Evolutionary conservation across 108 stramenopile species (phyloP).

Genomic region (Cylindrotheca fusiformis): DNA sequence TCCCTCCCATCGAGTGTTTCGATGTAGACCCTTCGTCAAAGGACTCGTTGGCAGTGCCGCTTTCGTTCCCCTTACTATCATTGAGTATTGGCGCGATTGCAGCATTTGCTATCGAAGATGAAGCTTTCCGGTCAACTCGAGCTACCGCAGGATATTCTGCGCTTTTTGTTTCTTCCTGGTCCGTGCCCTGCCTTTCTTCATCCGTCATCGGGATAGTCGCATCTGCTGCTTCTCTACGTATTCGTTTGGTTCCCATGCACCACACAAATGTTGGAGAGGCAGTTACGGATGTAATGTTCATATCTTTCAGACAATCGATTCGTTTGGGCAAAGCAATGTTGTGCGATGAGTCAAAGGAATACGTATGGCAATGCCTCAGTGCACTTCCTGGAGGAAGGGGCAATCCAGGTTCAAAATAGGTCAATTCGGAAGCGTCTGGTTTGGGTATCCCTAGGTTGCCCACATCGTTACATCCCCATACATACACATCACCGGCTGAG

Average conservation of each 20-base stretch:
- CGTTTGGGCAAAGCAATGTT: conserved; percentile 64
- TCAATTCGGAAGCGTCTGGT: conserved; percentile 5
- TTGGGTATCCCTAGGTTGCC: conserved; percentile 62
- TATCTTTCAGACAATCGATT: conserved; percentile 43
- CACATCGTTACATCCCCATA: conserved; percentile 83
- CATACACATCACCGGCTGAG: conserved; percentile 68
- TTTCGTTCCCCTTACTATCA: not conserved
- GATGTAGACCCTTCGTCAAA: not conserved
- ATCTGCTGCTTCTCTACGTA: not conserved
- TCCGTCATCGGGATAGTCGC: not conserved
- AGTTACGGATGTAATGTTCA: conserved; percentile 34
- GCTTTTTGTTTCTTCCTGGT: not conserved
- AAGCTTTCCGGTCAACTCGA: not conserved
- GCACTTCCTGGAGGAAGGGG: conserved; percentile 20
- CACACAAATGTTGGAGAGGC: conserved; percentile 34
- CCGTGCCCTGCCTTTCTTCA: not conserved
- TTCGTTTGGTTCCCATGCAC: conserved; percentile 23
- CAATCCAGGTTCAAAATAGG: conserved; percentile 15
- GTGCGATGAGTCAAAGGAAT: conserved; percentile 63
- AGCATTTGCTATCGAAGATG: not conserved
- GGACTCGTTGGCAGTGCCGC: not conserved
- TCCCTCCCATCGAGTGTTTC: not conserved
- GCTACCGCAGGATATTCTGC: too few species aligned
- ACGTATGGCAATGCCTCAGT: conserved; percentile 34
- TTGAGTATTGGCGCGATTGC: not conserved